A percentile compares a stretch with the other conserved stretches of the same genome.
These are phyloP conservation scores for Sisymbrium irio DNA, from an alignment of 345 rosid genomes.

Conservation along the genomic window DNA sequence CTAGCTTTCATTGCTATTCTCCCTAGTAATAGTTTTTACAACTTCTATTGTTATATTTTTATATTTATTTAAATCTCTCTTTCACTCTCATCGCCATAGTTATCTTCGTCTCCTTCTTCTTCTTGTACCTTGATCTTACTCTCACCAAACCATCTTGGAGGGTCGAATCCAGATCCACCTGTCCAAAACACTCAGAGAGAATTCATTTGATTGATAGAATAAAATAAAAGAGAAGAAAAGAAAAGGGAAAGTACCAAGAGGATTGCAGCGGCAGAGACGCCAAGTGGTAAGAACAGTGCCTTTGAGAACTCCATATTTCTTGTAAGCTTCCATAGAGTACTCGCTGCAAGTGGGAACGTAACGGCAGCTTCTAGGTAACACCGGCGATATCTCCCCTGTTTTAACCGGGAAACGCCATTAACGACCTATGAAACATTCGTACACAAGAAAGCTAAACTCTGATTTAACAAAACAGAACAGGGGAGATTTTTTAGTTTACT, in stretches of 20 bases:
- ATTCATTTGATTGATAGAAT: background rate
- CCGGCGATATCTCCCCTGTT: slow-evolving; percentile 88
- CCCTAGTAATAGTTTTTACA: slow-evolving; percentile 27
- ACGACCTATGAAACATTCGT: background rate
- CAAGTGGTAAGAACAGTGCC: slow-evolving; percentile 72
- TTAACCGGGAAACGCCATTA: slow-evolving; percentile 8
- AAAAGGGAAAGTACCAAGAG: slow-evolving; percentile 50
- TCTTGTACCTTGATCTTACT: slow-evolving; percentile 38
- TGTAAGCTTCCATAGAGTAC: slow-evolving; percentile 92
- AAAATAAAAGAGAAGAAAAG: background rate
- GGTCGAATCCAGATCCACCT: slow-evolving; percentile 90
- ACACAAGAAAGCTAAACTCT: background rate
- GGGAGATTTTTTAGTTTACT: slow-evolving; percentile 27
- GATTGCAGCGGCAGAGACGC: slow-evolving; percentile 95
- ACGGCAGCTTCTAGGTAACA: slow-evolving; percentile 74
- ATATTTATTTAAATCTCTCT: background rate
- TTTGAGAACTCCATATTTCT: slow-evolving; percentile 74
- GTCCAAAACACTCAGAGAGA: background rate
- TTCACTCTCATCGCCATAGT: slow-evolving; percentile 17
- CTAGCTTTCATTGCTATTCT: slow-evolving; percentile 3
- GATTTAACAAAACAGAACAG: background rate
- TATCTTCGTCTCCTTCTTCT: slow-evolving; percentile 22
- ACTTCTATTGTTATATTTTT: background rate
- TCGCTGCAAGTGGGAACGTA: slow-evolving; percentile 88
- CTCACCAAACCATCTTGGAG: slow-evolving; percentile 90